Base-by-base conservation (phyloP, 1,139 yeast species). In the Hanseniaspora sp. region DNA sequence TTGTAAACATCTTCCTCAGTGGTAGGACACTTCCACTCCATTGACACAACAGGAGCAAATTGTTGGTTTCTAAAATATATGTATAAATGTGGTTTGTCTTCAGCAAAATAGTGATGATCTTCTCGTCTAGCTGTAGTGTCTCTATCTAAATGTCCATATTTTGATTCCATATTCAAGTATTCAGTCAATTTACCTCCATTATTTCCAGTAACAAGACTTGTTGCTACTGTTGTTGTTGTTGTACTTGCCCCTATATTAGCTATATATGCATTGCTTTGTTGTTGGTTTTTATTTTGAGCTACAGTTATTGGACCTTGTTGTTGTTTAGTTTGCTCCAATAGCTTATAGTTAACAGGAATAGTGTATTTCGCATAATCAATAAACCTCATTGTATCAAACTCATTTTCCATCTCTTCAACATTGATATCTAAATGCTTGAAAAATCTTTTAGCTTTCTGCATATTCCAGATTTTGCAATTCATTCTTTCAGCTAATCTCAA, bases 81-180 rank as follows among this genome's bases (percentile, higher is more conserved):
- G 59, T 84, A 80, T 41, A 88, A 71, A 67, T 82, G 88, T 8
- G 82, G 79, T n/a, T 45, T 42, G 17, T 48, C 53, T 12, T 79
- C 76, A 54, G 81, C 81, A 67, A 94, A 86, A 66, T 86, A 86
- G 64, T 83, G 82, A 62, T 85, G 77, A 66, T 90, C 96, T 60
- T 86, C 95, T 55, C 95, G 75, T 60, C 76, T 81, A 6, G 95
- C 90, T 59, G 75, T 77, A 18, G 95, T 94, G 66, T 90, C 96
- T 60, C 95, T 76, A 67, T 92, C 97, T 39, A 85, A 78, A 1
- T 95, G 85, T 9, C 96, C 96, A 65, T 80, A 80, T 28, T 86
- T 71, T 63, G 86, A 86, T 65, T 94, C 98, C 64, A 86, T 90
- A 59, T 80, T 80, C 60, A 90, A 75, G 59, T 92, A 73, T 56